Evolutionary conservation across 805 yeast genomes (phyloP).

Genomic region (Candida silvatica): DNA sequence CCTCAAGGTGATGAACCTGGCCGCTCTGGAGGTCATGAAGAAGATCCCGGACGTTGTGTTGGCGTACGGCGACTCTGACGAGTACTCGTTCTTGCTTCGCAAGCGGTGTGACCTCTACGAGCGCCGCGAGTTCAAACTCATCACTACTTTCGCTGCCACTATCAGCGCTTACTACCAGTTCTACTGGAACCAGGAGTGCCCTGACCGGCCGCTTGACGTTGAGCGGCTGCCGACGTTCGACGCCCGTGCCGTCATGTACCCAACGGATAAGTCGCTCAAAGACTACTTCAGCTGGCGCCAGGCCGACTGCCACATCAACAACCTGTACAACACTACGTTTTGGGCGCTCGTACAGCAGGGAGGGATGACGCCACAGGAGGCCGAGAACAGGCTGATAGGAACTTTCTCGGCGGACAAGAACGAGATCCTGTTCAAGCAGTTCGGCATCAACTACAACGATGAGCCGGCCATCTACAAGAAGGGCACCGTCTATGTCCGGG

Average conservation of each 20-base stretch:
- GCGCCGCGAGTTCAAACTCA: constrained; percentile 73
- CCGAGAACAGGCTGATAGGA: constrained; percentile 70
- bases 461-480: constrained; percentile 85
- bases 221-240: constrained; percentile 79
- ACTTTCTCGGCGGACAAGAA: constrained; percentile 80
- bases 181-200: constrained; percentile 57
- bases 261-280: constrained; percentile 46
- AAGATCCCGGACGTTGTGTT: constrained; percentile 63
- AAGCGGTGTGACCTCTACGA: constrained; percentile 65
- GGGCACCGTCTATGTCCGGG: constrained; percentile 62
- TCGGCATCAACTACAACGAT: constrained; percentile 83
- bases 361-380: constrained; percentile 64
- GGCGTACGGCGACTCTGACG: constrained; percentile 96
- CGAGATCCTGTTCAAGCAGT: constrained; percentile 70
- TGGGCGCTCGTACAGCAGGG: constrained; percentile 77
- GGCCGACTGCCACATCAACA: constrained; percentile 94
- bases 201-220: constrained; percentile 29
- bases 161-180: constrained; percentile 70
- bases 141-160: constrained; percentile 72
- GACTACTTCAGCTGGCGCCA: constrained; percentile 95
- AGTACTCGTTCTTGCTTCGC: constrained; percentile 73
- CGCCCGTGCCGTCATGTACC: constrained; percentile 83
- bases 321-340: constrained; percentile 85
- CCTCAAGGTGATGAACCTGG: constrained; percentile 66
- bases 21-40: constrained; percentile 60